A percentile compares a stretch with the other conserved stretches of the same genome.
phyloP scores from a whole-genome alignment of 164 flowering plant species.

The Berberis thunbergii region DNA sequence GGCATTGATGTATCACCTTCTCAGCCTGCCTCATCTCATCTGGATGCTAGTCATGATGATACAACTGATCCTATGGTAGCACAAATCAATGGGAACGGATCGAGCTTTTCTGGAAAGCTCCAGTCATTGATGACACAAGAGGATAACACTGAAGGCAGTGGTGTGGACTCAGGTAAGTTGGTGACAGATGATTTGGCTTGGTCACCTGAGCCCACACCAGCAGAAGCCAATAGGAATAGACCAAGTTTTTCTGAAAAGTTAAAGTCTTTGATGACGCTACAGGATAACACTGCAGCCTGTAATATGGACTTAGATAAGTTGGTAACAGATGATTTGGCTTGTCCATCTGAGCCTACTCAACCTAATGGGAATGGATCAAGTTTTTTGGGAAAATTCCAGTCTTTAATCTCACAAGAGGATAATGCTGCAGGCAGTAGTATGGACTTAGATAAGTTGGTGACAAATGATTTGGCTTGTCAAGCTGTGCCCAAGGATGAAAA shows the following conservation, averaged over 20 bases:
- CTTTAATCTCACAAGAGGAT: not conserved
- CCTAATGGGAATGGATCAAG: slow-evolving; percentile 7
- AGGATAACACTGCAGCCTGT: slow-evolving; percentile 9
- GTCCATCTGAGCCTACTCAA: slow-evolving; percentile 13
- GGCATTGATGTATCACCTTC: slow-evolving; percentile 21
- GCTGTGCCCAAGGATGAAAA: not conserved
- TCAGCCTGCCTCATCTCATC: slow-evolving; percentile 9
- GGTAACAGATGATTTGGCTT: slow-evolving; percentile 9
- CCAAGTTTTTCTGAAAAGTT: slow-evolving; percentile 4
- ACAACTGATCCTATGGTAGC: slow-evolving; percentile 2
- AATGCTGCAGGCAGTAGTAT: not conserved
- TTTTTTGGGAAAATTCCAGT: slow-evolving; percentile 9
- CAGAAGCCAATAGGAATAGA: slow-evolving; percentile 9
- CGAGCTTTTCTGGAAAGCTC: slow-evolving; percentile 13
- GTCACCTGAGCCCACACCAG: slow-evolving; percentile 10
- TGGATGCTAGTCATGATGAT: slow-evolving; percentile 14
- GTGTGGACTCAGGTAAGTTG: slow-evolving; percentile 7
- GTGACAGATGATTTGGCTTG: slow-evolving; percentile 9
- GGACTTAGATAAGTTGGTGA: not conserved
- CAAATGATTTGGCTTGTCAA: not conserved
- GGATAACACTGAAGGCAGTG: slow-evolving; percentile 9
- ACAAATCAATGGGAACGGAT: slow-evolving; percentile 9
- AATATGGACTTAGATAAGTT: slow-evolving; percentile 7
- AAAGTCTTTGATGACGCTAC: not conserved
- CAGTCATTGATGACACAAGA: slow-evolving; percentile 18